phyloP scores from a whole-genome alignment of 108 stramenopile species.

The Pseudonitzschia delicatissima region DNA sequence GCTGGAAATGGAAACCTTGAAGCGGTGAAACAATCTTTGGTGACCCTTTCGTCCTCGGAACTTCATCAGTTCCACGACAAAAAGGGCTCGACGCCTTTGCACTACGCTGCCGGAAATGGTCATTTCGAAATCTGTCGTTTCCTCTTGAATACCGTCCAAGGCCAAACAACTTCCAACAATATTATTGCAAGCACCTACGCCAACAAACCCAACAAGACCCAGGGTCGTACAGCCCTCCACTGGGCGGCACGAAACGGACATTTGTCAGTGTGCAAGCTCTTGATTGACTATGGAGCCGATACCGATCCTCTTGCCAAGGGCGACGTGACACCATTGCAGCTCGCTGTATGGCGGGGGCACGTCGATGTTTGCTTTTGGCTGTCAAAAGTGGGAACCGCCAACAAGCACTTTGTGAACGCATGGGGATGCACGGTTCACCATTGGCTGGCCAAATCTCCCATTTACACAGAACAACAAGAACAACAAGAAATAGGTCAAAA shows the following conservation, averaged over 20 bases:
- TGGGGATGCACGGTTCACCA: slow-evolving; percentile 42
- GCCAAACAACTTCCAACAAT: not conserved
- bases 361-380: slow-evolving; percentile 12
- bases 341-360: slow-evolving; percentile 41
- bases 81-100: slow-evolving; percentile 27
- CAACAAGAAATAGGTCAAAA: not conserved
- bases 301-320: slow-evolving; percentile 24
- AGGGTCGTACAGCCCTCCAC: slow-evolving; percentile 34
- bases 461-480: not conserved
- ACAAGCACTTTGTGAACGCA: slow-evolving; percentile 23
- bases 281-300: not conserved
- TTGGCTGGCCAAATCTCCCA: slow-evolving; percentile 37
- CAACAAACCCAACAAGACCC: not conserved
- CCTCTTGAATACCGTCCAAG: slow-evolving; percentile 7
- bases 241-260: slow-evolving; percentile 51
- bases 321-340: slow-evolving; percentile 44
- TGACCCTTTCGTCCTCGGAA: no score
- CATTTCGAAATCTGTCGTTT: slow-evolving; percentile 23
- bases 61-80: no score
- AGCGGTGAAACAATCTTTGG: no score
- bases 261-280: slow-evolving; percentile 1
- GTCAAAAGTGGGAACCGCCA: slow-evolving; percentile 4
- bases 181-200: not conserved
- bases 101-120: slow-evolving; percentile 41
- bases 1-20: no score